phyloP scores from a whole-genome alignment of 306 rosid genomes.

The Biancaea sappan region DNA sequence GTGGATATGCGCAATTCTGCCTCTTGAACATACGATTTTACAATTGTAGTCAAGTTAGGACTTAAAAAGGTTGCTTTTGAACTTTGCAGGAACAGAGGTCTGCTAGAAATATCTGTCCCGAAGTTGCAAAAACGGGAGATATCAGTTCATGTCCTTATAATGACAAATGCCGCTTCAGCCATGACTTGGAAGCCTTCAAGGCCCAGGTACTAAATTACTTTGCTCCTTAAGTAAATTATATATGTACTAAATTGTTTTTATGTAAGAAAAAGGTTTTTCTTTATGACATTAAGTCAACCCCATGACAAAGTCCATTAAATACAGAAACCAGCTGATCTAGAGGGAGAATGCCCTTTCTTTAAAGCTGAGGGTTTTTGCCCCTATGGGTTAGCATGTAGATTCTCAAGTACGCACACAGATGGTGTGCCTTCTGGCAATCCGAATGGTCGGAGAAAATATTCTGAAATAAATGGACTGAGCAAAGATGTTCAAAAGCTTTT shows the following conservation, averaged over 20 bases:
- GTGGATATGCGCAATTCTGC: background rate
- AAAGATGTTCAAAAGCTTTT: conserved; percentile 86
- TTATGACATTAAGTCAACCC: background rate
- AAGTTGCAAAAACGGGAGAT: conserved; percentile 74
- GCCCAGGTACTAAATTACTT: conserved; percentile 58
- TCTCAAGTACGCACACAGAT: conserved; percentile 63
- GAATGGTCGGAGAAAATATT: conserved; percentile 42
- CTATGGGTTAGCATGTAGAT: conserved; percentile 80
- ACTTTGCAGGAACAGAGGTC: conserved; percentile 69
- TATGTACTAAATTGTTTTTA: background rate
- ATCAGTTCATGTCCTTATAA: conserved; percentile 63
- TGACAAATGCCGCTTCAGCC: conserved; percentile 90
- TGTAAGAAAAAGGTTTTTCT: too few relatives aligned
- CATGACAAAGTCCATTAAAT: conserved; percentile 16
- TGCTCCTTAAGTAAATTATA: background rate
- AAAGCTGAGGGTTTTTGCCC: conserved; percentile 61
- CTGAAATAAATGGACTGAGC: conserved; percentile 76
- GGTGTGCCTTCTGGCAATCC: conserved; percentile 37
- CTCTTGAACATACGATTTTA: background rate
- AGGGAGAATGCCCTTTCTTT: conserved; percentile 81
- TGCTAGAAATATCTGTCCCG: conserved; percentile 62
- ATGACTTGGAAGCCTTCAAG: conserved; percentile 73
- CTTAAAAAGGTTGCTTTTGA: background rate
- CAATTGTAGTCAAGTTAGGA: too few relatives aligned
- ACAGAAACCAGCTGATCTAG: conserved; percentile 83